Evolutionary conservation across 2,329 filamentous ascomycete species (phyloP).

Genomic region (Penicillium sp.): DNA sequence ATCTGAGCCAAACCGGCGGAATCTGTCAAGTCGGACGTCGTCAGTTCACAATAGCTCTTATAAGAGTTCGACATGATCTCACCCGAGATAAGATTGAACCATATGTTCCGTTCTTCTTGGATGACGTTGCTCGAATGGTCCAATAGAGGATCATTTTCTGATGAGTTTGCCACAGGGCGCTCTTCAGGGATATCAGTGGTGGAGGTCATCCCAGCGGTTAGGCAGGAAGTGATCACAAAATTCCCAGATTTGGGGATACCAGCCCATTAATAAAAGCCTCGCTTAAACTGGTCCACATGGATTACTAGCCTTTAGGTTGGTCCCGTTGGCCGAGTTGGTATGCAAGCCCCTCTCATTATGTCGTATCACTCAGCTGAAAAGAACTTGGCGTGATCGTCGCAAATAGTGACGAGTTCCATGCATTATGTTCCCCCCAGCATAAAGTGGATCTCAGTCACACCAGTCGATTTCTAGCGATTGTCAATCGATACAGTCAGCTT

Average conservation of each 20-base stretch:
- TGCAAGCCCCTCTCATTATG: neutral
- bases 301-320: neutral
- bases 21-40: slow-evolving; percentile 51
- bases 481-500: neutral
- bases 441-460: neutral
- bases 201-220: slow-evolving; percentile 59
- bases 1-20: slow-evolving; percentile 79
- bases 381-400: slow-evolving; percentile 12
- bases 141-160: slow-evolving; percentile 69
- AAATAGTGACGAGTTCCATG: slow-evolving; percentile 8
- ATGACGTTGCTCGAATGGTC: slow-evolving; percentile 70
- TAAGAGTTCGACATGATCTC: slow-evolving; percentile 23
- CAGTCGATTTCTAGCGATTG: slow-evolving; percentile 2
- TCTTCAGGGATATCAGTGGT: slow-evolving; percentile 65
- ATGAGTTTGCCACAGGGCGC: slow-evolving; percentile 28
- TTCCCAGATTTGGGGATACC: neutral
- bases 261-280: neutral
- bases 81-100: slow-evolving; percentile 74
- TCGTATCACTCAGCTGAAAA: neutral
- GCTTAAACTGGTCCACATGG: neutral
- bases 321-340: neutral
- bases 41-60: neutral
- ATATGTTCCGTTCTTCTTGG: slow-evolving; percentile 66
- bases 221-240: neutral
- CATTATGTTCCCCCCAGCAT: neutral